Base-by-base conservation (phyloP, 2,329 filamentous ascomycete genomes). In the Eutypella sp. region DNA sequence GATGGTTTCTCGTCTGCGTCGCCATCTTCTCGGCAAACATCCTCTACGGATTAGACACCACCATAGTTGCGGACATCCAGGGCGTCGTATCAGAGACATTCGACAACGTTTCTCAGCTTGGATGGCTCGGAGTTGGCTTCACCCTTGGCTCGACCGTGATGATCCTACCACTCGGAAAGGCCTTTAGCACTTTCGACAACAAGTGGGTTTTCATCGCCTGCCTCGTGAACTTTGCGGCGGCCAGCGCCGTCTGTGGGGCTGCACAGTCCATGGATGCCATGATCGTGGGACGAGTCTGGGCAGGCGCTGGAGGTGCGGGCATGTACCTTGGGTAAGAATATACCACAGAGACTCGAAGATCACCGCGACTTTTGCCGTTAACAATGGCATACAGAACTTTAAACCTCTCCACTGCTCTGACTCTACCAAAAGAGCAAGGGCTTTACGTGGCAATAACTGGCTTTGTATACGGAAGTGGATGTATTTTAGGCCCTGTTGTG, bases 41-140 rank as follows among this genome's bases (percentile, higher is more conserved):
- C 19, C 62, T 70, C 4, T 69, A 69, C 47, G 64, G 63, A 5
- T 59, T 69, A 18, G 66, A 69, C 49, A 73, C 67, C 10, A 76
- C 73, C 1, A 72, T 76, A 31, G 60, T 70, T 1, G 73, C 72
- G 5, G 68, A 70, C 49, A 59, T 75, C 9, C 70, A 74, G 43
- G 65, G 64, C 0, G 48, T 55, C 2, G 65, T 73, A 13, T 54
- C 68, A 11, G 50, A 59, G 19, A 50, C 53, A 0, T 69, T 73
- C 23, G 55, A 61, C 16, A 52, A 64, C 2, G 50, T 69, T 11
- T 48, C 59, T 2, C 64, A 69, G 33, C 57, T 74, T 9, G 55
- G 63, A 1, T 74, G 72, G 71, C 52, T 74, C 9, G 53, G 56
- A 1, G 56, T 54, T 4, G 57, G 54, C 3, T 70, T 75, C 47